phyloP scores from a whole-genome alignment of 371 early-diverging fungal species.

The Mortierella sp. region DNA sequence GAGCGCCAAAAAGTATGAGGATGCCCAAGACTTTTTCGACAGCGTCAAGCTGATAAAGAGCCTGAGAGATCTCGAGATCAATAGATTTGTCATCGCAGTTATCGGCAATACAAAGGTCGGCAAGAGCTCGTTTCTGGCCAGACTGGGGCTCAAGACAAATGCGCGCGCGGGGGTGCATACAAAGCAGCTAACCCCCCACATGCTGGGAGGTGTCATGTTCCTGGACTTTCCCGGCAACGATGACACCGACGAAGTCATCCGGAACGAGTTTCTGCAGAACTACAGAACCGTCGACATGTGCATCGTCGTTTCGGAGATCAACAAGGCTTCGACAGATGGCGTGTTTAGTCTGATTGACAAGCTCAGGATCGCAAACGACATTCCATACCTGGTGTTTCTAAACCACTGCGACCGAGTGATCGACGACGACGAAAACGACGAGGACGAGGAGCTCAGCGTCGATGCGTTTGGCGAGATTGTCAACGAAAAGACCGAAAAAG shows the following conservation, averaged over 20 bases:
- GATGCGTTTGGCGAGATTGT: constrained; percentile 15
- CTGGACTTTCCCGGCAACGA: constrained; percentile 26
- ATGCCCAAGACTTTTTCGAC: constrained; percentile 17
- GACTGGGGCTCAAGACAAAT: constrained; percentile 25
- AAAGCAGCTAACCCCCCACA: constrained; percentile 16
- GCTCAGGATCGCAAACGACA: constrained; percentile 24
- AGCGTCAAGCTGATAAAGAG: constrained; percentile 22
- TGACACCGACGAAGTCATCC: constrained; percentile 20
- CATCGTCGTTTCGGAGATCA: constrained; percentile 23
- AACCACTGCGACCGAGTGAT: constrained; percentile 24
- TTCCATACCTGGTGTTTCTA: constrained; percentile 23
- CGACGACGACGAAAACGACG: constrained; percentile 18
- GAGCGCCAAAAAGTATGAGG: constrained; percentile 17
- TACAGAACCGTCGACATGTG: constrained; percentile 26
- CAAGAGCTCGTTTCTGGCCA: constrained; percentile 22
- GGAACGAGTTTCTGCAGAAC: constrained; percentile 25
- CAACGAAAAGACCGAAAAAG: constrained; percentile 16
- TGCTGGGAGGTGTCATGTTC: constrained; percentile 26
- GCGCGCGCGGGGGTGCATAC: constrained; percentile 21
- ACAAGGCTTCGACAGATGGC: constrained; percentile 22
- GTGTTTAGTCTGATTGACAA: constrained; percentile 24
- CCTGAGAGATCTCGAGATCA: constrained; percentile 25
- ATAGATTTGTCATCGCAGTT: constrained; percentile 23
- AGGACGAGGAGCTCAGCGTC: constrained; percentile 6
- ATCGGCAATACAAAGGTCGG: constrained; percentile 24